Base-by-base conservation (phyloP, 768 basidiomycete genomes). In the Hirschioporus abietinus region DNA sequence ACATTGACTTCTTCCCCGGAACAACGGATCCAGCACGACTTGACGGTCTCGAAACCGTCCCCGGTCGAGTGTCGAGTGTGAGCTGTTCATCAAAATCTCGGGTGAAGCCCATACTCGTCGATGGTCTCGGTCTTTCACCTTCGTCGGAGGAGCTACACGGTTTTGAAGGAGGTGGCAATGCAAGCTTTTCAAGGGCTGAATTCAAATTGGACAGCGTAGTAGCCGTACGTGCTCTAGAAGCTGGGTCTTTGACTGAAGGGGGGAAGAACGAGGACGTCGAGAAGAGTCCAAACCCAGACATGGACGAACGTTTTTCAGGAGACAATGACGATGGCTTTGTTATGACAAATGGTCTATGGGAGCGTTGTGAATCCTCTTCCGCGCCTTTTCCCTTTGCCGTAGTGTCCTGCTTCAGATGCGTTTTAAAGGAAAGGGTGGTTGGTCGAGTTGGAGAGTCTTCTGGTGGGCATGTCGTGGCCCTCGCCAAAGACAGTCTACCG, bases 111-210 rank as follows among this genome's bases (percentile, higher is more conserved):
- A 52, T 52, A 20, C 42, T 52, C 42, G 42, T 52, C 42, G 42
- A 52, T 20, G 42, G 42, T 52, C 42, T 52, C 42, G 12, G 42
- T 10, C 42, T 52, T 20, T 52, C 42, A 10, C 42, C 20, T 52
- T 52, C 42, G 20, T 52, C 42, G 42, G 42, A 52, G 42, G 42
- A 52, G 12, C 42, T 52, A 52, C 42, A 52, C 12, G 42, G 42
- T 52, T 52, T 52, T 20, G 42, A 52, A 2, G 89, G 90, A 1
- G 87, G 82, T 0, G 87, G 89, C 74, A 84, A 83, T 27, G 82
- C 80, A n/a, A 92, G 79, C 71, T 87, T 89, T 72, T 91, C 87
- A 27, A 93, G 76, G 1, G 91, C 91, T 68, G 81, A 82, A 9
- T 88, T 85, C 17, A 92, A 78, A 6, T 83, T 89, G 5, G 86